Conservation (phyloP, 495 filamentous ascomycete genomes). For the Podospora fimiseda region DNA sequence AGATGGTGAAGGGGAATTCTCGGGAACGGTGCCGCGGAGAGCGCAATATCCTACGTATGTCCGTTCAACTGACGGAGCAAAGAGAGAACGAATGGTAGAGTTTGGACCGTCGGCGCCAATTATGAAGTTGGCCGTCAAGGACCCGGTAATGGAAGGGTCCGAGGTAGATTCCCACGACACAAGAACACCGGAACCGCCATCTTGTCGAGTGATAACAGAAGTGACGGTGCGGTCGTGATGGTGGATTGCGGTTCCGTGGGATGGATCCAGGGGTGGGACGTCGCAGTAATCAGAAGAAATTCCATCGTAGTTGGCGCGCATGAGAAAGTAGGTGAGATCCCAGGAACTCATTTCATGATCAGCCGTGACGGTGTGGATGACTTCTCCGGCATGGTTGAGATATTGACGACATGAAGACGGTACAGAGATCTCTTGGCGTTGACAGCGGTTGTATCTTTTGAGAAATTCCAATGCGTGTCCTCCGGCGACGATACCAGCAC, state of each 20-base stretch:
- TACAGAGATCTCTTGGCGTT: slow-evolving; percentile 29
- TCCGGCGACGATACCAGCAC: slow-evolving; percentile 49
- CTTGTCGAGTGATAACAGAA: slow-evolving; percentile 24
- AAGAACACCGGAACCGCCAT: slow-evolving; percentile 27
- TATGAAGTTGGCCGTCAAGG: slow-evolving; percentile 39
- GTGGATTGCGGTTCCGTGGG: slow-evolving; percentile 39
- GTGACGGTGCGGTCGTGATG: slow-evolving; percentile 43
- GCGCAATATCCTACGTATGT: slow-evolving; percentile 54
- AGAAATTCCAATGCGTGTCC: slow-evolving; percentile 31
- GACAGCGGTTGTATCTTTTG: slow-evolving; percentile 31
- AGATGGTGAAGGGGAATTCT: slow-evolving; percentile 73
- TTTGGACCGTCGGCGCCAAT: slow-evolving; percentile 52
- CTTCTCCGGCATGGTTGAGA: slow-evolving; percentile 36
- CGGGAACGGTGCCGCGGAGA: slow-evolving; percentile 49
- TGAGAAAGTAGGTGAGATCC: slow-evolving; percentile 48
- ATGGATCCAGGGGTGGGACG: slow-evolving; percentile 25
- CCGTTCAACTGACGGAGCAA: slow-evolving; percentile 37
- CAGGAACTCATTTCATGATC: slow-evolving; percentile 46
- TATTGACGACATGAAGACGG: slow-evolving; percentile 34
- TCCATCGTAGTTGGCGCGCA: slow-evolving; percentile 53
- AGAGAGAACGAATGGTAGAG: slow-evolving; percentile 44
- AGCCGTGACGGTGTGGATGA: slow-evolving; percentile 34
- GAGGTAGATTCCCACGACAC: slow-evolving; percentile 34
- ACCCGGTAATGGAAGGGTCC: slow-evolving; percentile 21
- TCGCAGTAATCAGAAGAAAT: slow-evolving; percentile 41